Evolutionary conservation across 2,329 filamentous ascomycete species (phyloP), one percentile per base, ranked within the genome.

Genomic region (Exophiala mesophila): DNA sequence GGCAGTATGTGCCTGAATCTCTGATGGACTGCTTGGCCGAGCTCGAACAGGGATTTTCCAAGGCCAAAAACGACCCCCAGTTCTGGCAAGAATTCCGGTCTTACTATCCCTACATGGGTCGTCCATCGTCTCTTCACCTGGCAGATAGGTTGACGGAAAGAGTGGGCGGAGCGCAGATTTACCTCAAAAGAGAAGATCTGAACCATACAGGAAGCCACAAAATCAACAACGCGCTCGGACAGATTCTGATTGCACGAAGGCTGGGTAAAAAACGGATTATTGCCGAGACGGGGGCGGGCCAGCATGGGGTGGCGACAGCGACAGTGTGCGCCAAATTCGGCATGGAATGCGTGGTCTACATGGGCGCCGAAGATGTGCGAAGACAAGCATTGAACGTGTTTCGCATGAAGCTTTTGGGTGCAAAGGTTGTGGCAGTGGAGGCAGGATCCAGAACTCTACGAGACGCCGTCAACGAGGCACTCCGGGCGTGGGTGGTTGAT

Each of bases 131-230:
- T 55, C 73, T 98, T 39, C 92, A 98, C 68, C 70, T 89, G 39
- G 92, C 92, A 1, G 82, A 92, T 55, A 82, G 89, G 39, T 71
- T 98, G 53, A 97, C 90, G 0, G 83, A 94, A 61, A 72, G 90
- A 58, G 88, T 87, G 35, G 88, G 88, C 17, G 92, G 92, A 47
- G 90, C 92, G 36, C 94, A 88, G 61, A 94, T 98, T 70, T 98
- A 90, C 83, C 71, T 98, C 55, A 98, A 98, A 77, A 81, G 92
- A 57, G 92, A 98, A 69, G 92, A 98, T 63, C 73, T 97, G 43
- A 97, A 97, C 68, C 92, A 98, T 64, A 97, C 92, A 6, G 92
- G 92, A 54, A 94, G 86, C 50, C 92, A 98, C 76, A 98, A 98
- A 77, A 97, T 98, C 74, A 98, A 98, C 74, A 98, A 98, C 59